phyloP scores from a whole-genome alignment of 1,284 basidiomycete species.

The Mrakiaceae sp. region DNA sequence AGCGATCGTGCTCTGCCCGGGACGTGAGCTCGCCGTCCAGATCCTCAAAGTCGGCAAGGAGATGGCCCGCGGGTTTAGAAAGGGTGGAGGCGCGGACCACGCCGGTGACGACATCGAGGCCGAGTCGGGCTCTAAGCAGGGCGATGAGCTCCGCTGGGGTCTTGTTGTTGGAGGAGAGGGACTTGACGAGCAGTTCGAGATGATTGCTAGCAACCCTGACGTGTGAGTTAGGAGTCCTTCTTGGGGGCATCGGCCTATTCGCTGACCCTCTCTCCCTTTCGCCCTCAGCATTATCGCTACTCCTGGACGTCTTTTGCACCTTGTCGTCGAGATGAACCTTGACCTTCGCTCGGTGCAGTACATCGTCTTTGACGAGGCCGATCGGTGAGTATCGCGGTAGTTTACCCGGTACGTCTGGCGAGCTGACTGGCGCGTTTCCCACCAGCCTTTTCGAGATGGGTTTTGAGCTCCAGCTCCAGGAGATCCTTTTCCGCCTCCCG shows the following conservation, averaged over 20 bases:
- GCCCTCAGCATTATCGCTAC: slow-evolving; percentile 77
- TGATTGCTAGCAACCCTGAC: slow-evolving; percentile 89
- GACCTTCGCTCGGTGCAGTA: slow-evolving; percentile 81
- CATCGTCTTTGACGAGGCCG: slow-evolving; percentile 96
- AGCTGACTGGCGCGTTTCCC: neutral
- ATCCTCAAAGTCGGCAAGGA: slow-evolving; percentile 91
- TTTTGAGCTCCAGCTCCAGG: slow-evolving; percentile 81
- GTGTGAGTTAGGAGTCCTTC: slow-evolving; percentile 48
- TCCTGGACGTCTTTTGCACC: slow-evolving; percentile 88
- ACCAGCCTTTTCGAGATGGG: slow-evolving; percentile 88
- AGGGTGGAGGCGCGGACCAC: slow-evolving; percentile 44
- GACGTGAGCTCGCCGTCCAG: slow-evolving; percentile 88
- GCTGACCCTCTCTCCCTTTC: slow-evolving; percentile 3
- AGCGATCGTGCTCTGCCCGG: slow-evolving; percentile 80
- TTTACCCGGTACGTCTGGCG: neutral
- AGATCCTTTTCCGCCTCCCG: slow-evolving; percentile 82
- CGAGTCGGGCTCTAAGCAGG: slow-evolving; percentile 37
- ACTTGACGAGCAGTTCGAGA: slow-evolving; percentile 91
- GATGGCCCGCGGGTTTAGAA: slow-evolving; percentile 61
- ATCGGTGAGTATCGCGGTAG: slow-evolving; percentile 39
- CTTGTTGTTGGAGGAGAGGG: slow-evolving; percentile 92
- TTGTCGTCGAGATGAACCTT: slow-evolving; percentile 93
- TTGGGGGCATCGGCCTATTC: too few relatives aligned
- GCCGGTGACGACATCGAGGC: slow-evolving; percentile 52
- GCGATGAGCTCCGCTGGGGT: slow-evolving; percentile 75